Base-by-base conservation (phyloP, 2,329 filamentous ascomycete genomes). In the Aspergillus pseudonomiae region DNA sequence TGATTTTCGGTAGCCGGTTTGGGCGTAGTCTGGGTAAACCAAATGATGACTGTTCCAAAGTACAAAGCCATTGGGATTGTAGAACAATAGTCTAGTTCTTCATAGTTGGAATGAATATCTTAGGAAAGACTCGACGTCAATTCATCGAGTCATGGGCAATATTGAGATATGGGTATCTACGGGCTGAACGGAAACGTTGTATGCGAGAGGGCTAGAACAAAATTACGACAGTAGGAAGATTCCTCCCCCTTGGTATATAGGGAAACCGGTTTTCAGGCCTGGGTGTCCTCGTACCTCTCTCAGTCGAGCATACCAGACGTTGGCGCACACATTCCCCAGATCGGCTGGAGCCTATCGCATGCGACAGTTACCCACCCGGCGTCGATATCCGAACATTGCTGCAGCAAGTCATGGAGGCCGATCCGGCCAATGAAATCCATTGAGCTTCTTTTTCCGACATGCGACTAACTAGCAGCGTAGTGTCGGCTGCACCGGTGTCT, bases 281-380 rank as follows among this genome's bases (percentile, higher is more conserved):
- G 39, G 36, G 39, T 12, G 34, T 36, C 59, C 50, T 63, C 59
- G 59, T 55, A 46, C n/a, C 43, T 24, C 19, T 10, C 3, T n/a
- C 10, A n/a, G 21, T 21, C 24, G 45, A 48, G 48, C 48, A 52
- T 52, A 21, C 48, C 48, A 21, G 16, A 6, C 19, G 28, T n/a
- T 32, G 48, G 48, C 48, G 28, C 28, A 30, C 16, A 32, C 48
- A 52, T 52, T 52, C 48, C 19, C 19, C 48, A 52, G 28, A 30
- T 32, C 48, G 48, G 26, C 48, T 32, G 48, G 48, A 34, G 26
- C 28, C 48, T 52, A n/a, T 52, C 28, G 28, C 45, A 48, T 16
- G 28, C 26, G 12, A 26, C 28, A 4, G 19, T 24, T 24, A 32
- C 14, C 48, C 7, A 12, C 14, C 28, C 28, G 28, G 28, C 16